Base-by-base conservation (phyloP, 192 early-diverging fungal species). In the Umbelopsis isabellina region DNA sequence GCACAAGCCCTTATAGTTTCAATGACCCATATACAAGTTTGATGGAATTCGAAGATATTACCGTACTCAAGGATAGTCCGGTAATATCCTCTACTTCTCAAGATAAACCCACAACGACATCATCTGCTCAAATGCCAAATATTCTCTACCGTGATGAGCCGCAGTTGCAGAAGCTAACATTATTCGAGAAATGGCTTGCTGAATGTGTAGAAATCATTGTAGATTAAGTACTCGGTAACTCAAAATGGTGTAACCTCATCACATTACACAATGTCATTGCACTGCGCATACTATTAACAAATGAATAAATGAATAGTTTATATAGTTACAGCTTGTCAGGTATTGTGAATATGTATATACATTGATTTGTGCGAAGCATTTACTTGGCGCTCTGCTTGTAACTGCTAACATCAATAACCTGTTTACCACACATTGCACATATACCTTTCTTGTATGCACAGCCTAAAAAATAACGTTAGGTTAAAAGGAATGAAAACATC, bases 391-490 rank as follows among this genome's bases (percentile, higher is more conserved):
- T 82, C 77, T 87, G 86, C 67, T 85, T 88, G 68, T 88, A 88
- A 51, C 75, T 85, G 2, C 73, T 75, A 2, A 80, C 83, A 52
- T 88, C 87, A 8, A 88, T 65, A 30, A 89, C 80, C 20, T 84
- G 81, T 25, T 84, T 83, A 22, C 87, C 87, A 61, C 87, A 89
- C 71, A 89, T 74, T 3, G 87, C 87, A 53, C 87, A 89, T 30
- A 87, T 85, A 46, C 87, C 87, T 51, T 83, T 80, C 46, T 89
- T 89, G 49, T 89, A 89, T 11, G 86, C 81, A 49, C 87, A 89
- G 5, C 75, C 83, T 85, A 71, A 23, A 46, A 35, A 71, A 44
- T 61, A 47, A 37, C 0, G 10, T 53, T 53, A 23, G 15, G 23
- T 58, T 25, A 50, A 5, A 16, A 41, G 1, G 35, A 50, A 21